Base-by-base conservation (phyloP, 176 grass and related monocot genomes). In the Zea luxurians region DNA sequence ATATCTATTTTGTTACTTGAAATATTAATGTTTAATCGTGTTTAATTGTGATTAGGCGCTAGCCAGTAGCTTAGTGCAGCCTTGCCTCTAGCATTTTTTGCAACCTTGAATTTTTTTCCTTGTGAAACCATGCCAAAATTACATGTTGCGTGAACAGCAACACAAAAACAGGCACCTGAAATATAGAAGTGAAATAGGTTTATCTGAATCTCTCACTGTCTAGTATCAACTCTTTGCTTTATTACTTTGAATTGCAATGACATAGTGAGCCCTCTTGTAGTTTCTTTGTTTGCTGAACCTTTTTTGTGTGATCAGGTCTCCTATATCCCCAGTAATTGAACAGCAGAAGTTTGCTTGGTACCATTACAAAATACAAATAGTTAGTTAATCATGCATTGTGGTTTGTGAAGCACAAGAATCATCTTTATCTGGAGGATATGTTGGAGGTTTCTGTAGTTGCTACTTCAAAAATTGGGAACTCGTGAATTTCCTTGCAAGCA, bases 241-340 rank as follows among this genome's bases (percentile, higher is more conserved):
- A 27, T 27, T 27, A 27, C 27, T 27, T 47, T 66, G 52, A 58
- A 79, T 27, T 73, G 54, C 61, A 49, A 72, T 36, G 17, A 17
- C 43, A n/a, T 18, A 46, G 20, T 50, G 35, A 54, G 43, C 16
- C 10, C 43, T n/a, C 2, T 38, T 18, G 2, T 73, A 48, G 37
- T 64, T 54, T 63, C 37, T 83, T 76, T 44, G 42, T 83, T 61
- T 48, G 50, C 16, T 62, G n/a, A 77, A 78, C 37, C 13, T 77
- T 76, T 76, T 77, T 10, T 20, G 6, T 71, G 44, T 78, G 52
- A 42, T 60, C 9, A 70, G 52, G 61, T 20, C 48, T n/a, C 43
- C 49, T 64, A 75, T 68, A 43, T 49, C 37, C 82, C 66, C 73
- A 16, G 16, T 78, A 53, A 45, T 54, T 72, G 41, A 36, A 57